phyloP scores from a whole-genome alignment of 1,284 basidiomycete genomes.

The Irpex rosettiformis region DNA sequence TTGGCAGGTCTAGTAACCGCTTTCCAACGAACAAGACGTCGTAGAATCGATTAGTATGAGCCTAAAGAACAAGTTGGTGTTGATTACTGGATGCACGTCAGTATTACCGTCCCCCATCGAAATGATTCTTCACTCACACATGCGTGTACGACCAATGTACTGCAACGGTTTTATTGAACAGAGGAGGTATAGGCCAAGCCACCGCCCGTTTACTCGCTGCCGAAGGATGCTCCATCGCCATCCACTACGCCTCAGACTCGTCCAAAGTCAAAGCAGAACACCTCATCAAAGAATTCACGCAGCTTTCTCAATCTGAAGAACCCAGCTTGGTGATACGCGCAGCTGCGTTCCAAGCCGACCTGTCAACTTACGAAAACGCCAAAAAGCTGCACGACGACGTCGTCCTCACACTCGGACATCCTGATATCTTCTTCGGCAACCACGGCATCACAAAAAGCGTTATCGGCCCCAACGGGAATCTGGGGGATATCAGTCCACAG shows the following conservation, averaged over 20 bases:
- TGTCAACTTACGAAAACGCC: constrained; percentile 42
- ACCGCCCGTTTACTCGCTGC: constrained; percentile 43
- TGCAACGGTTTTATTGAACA: constrained; percentile 18
- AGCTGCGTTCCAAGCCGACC: constrained; percentile 43
- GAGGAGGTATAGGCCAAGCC: constrained; percentile 50
- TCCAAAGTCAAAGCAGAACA: constrained; percentile 31
- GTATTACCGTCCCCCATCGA: constrained; percentile 11
- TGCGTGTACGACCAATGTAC: background rate
- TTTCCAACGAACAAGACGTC: no score
- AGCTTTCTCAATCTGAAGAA: background rate
- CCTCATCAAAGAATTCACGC: constrained; percentile 36
- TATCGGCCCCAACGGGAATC: constrained; percentile 45
- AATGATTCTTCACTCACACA: no score
- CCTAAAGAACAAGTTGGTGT: constrained; percentile 18
- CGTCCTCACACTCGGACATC: constrained; percentile 40
- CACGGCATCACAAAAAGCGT: constrained; percentile 39
- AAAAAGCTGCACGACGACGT: constrained; percentile 40
- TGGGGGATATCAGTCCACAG: constrained; percentile 40
- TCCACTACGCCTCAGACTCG: constrained; percentile 43
- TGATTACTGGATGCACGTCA: constrained; percentile 33
- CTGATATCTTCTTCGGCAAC: constrained; percentile 52
- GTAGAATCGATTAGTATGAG: background rate
- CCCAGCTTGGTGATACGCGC: constrained; percentile 34
- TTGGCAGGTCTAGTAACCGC: no score
- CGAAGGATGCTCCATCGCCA: constrained; percentile 46